phyloP scores from a whole-genome alignment of 441 rosid genomes.

The Croton laevigatus region DNA sequence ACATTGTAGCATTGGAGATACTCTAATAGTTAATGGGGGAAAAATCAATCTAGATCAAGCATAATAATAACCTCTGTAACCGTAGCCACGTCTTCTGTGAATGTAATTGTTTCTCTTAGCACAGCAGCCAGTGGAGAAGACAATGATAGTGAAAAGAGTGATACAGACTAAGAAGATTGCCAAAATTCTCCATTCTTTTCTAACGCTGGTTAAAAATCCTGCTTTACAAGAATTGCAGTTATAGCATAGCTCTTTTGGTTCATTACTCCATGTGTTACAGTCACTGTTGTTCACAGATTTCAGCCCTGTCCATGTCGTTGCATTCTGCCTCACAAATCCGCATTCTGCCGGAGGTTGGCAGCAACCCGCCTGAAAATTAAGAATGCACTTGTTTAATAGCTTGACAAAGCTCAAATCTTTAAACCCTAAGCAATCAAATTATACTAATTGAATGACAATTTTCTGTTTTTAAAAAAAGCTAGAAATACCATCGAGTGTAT shows the following conservation, averaged over 20 bases:
- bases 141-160: conserved; percentile 28
- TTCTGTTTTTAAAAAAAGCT: too few species aligned
- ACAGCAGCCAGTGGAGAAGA: conserved; percentile 49
- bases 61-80: not conserved
- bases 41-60: too few species aligned
- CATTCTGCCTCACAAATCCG: conserved; percentile 41
- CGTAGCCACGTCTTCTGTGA: too few species aligned
- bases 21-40: too few species aligned
- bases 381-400: not conserved
- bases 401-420: too few species aligned
- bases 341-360: conserved; percentile 62
- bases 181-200: conserved; percentile 45
- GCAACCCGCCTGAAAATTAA: conserved; percentile 47
- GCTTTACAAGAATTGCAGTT: conserved; percentile 51
- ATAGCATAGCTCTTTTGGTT: conserved; percentile 39
- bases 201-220: conserved; percentile 41
- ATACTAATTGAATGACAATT: too few species aligned
- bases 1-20: too few species aligned
- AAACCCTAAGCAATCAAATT: too few species aligned
- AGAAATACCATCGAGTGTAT: too few species aligned
- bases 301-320: conserved; percentile 39
- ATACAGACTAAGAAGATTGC: conserved; percentile 36
- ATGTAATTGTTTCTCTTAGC: conserved; percentile 14
- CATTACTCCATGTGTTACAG: conserved; percentile 56
- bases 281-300: conserved; percentile 20